These are phyloP conservation scores for Colletotrichum sansevieriae DNA, from an alignment of 2,329 filamentous ascomycete genomes.

Conservation along the genomic window DNA sequence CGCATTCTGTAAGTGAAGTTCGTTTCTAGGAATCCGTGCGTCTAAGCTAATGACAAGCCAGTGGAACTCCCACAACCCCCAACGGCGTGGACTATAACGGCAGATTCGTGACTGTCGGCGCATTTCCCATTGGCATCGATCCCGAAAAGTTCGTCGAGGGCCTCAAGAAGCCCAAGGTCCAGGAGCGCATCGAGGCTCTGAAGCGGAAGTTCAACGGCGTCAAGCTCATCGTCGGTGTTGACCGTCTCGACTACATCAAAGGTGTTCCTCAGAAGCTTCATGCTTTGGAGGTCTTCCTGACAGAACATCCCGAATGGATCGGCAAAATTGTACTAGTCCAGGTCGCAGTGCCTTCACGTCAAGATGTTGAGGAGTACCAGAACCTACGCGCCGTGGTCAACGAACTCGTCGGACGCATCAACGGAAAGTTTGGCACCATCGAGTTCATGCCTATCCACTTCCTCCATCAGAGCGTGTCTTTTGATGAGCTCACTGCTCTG, in stretches of 20 bases:
- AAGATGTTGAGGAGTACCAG: conserved; percentile 98
- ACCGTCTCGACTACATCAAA: conserved; percentile 98
- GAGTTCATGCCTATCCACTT: conserved; percentile 99
- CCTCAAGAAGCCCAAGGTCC: conserved; percentile 85
- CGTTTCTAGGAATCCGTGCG: too few relatives aligned
- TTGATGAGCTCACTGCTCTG: conserved; percentile 93
- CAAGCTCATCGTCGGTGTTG: conserved; percentile 96
- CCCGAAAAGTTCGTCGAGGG: conserved; percentile 96
- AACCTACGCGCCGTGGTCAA: conserved; percentile 96
- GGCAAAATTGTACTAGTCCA: conserved; percentile 97
- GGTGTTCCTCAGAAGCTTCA: conserved; percentile 98
- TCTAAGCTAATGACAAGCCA: conserved; percentile 44
- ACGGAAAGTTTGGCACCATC: conserved; percentile 95
- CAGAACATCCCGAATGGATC: conserved; percentile 97
- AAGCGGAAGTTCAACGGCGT: conserved; percentile 94
- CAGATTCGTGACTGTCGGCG: conserved; percentile 90
- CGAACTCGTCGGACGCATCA: conserved; percentile 95
- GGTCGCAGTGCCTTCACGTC: conserved; percentile 92
- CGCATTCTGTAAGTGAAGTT: conserved; percentile 77
- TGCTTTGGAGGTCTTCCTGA: conserved; percentile 95
- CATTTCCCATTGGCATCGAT: conserved; percentile 98
- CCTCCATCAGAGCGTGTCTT: conserved; percentile 94
- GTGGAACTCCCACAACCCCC: conserved; percentile 82
- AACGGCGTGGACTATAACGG: conserved; percentile 94
- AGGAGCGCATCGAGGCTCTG: conserved; percentile 86